These are phyloP conservation scores for Fraxinus xanthoxyloides DNA, from an alignment of 305 asterid species.

Conservation along the genomic window DNA sequence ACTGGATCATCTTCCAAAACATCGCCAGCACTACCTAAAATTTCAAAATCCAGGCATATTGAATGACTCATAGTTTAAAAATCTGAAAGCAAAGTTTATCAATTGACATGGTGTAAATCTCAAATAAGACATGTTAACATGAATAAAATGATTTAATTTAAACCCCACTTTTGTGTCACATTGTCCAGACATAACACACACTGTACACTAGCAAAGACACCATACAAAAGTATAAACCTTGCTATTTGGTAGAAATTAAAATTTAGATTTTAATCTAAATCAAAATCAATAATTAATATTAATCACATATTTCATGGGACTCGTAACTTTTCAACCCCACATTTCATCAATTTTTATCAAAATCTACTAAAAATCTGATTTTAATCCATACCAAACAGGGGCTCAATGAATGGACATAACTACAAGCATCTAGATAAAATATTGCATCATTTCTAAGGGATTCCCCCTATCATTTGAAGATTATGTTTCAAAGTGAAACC, in stretches of 20 bases:
- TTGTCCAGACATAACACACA: background rate
- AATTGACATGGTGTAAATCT: background rate
- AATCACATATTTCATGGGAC: too few species aligned
- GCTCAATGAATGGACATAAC: background rate
- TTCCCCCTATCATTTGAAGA: background rate
- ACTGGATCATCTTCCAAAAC: constrained; percentile 73
- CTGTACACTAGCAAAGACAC: background rate
- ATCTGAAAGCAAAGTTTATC: background rate
- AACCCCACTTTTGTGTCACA: background rate
- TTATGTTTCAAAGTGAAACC: background rate
- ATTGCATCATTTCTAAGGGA: background rate
- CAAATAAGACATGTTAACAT: background rate
- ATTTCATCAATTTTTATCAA: too few species aligned
- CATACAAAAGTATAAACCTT: background rate
- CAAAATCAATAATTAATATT: too few species aligned
- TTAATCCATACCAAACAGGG: too few species aligned
- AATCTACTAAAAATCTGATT: too few species aligned
- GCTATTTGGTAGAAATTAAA: too few species aligned
- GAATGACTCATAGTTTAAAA: background rate
- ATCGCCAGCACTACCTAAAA: constrained; percentile 69
- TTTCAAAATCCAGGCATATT: background rate
- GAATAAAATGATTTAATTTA: background rate
- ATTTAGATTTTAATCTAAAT: too few species aligned
- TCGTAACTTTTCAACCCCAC: too few species aligned
- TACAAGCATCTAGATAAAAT: background rate